Base-by-base conservation (phyloP, 2,329 filamentous ascomycete genomes). In the Venturia effusa region DNA sequence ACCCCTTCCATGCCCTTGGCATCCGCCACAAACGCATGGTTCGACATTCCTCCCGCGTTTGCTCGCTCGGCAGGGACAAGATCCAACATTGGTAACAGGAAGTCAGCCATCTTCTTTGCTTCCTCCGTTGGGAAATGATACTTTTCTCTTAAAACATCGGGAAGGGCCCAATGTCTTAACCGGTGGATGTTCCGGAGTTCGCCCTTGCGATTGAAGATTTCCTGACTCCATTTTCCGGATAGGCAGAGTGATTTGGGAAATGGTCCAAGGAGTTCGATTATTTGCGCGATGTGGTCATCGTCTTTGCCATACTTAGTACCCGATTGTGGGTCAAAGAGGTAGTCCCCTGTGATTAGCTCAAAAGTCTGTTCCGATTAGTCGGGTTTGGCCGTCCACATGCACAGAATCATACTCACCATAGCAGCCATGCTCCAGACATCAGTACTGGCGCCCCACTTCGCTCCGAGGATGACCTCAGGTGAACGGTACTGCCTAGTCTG, bases 341-440 rank as follows among this genome's bases (percentile, higher is more conserved):
- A 99, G 76, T 99, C 94, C 68, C 94, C 94, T 1, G 94, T 99
- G 69, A 99, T 97, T 55, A 99, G 81, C 75, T 99, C 94, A 70
- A 99, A 99, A 19, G 93, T 88, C 93, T 97, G 72, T 10, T 15
- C 27, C 45, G 55, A 59, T 64, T 34, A 64, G 41, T 34, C n/a
- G 34, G 10, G 8, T 3, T 24, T 19, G 3, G n/a, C 15, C 27
- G 54, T 4, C 24, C 5, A 15, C n/a, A 61, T 61, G 57, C 5
- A 48, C n/a, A 40, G 3, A 37, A 17, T 10, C 27, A 32, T 24
- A 73, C 85, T 71, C 82, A 97, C 94, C 94, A 99, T 99, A 69
- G 90, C 90, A 65, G 94, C 92, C 94, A 99, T 99, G 77, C 93
- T 97, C 94, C 94, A 99, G 8, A 97, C 90, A 76, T 99, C 94